Evolutionary conservation across 441 rosid species (phyloP).

Genomic region (Erodium texanum): DNA sequence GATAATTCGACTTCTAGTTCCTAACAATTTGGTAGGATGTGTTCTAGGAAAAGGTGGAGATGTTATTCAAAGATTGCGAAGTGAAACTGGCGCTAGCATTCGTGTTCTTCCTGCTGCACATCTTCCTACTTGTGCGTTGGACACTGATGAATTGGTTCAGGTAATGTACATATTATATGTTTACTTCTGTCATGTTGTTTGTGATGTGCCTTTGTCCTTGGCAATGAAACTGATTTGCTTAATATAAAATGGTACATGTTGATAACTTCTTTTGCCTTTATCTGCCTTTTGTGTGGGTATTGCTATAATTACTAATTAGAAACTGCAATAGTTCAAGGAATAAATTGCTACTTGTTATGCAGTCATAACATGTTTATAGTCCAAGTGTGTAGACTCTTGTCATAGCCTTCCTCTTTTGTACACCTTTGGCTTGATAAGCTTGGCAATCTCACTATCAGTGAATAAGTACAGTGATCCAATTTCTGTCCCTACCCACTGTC

Average conservation of each 20-base stretch:
- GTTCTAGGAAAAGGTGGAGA: constrained; percentile 50
- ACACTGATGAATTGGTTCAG: constrained; percentile 54
- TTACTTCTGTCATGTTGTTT: constrained; percentile 6
- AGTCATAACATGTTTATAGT: neutral
- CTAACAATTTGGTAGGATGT: constrained; percentile 51
- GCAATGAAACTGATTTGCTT: neutral
- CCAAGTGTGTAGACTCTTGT: neutral
- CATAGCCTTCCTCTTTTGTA: neutral
- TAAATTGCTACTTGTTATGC: neutral
- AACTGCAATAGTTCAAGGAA: neutral
- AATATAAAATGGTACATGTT: neutral
- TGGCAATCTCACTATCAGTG: neutral
- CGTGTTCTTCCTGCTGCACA: constrained; percentile 47
- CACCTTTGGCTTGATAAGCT: neutral
- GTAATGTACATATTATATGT: constrained; percentile 20
- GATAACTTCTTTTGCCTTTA: neutral
- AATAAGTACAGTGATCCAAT: neutral
- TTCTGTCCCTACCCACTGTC: neutral
- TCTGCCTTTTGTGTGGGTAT: neutral
- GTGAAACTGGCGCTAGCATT: constrained; percentile 45
- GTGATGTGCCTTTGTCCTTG: neutral
- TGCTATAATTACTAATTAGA: neutral
- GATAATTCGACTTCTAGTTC: constrained; percentile 46
- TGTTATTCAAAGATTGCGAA: constrained; percentile 45
- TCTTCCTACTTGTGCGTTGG: constrained; percentile 48